A percentile compares a stretch with the other conserved stretches of the same genome.
phyloP scores from a whole-genome alignment of 306 rosid genomes.

The Ceratonia siliqua region DNA sequence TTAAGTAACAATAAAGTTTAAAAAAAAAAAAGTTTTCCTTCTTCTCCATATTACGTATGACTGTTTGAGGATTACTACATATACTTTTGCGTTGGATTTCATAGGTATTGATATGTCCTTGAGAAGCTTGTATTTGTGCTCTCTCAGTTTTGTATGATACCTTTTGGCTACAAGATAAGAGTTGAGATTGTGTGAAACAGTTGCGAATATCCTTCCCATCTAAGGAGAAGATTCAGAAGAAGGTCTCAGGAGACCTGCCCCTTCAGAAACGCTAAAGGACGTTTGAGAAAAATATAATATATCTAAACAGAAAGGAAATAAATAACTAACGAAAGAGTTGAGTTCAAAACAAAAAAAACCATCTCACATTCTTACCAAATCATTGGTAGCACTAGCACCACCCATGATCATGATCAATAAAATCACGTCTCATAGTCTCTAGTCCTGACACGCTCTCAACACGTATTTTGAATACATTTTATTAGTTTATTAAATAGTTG shows the following conservation, averaged over 20 bases:
- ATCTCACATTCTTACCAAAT: neutral
- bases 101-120: too few species aligned
- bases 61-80: too few species aligned
- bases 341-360: constrained; percentile 1
- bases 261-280: neutral
- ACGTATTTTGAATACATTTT: constrained; percentile 27
- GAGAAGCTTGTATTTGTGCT: too few species aligned
- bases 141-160: too few species aligned
- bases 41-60: too few species aligned
- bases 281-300: neutral
- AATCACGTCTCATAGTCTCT: neutral
- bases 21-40: too few species aligned
- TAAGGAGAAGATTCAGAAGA: neutral
- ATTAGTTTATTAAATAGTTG: neutral
- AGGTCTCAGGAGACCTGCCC: neutral
- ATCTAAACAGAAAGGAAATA: neutral
- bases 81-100: too few species aligned
- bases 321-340: neutral
- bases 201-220: constrained; percentile 8
- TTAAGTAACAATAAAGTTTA: too few species aligned
- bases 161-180: too few species aligned
- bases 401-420: neutral
- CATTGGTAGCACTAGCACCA: neutral
- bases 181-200: neutral
- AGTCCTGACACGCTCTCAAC: constrained; percentile 16